phyloP scores from a whole-genome alignment of 2,329 filamentous ascomycete genomes.

The Fusarium mangiferae region DNA sequence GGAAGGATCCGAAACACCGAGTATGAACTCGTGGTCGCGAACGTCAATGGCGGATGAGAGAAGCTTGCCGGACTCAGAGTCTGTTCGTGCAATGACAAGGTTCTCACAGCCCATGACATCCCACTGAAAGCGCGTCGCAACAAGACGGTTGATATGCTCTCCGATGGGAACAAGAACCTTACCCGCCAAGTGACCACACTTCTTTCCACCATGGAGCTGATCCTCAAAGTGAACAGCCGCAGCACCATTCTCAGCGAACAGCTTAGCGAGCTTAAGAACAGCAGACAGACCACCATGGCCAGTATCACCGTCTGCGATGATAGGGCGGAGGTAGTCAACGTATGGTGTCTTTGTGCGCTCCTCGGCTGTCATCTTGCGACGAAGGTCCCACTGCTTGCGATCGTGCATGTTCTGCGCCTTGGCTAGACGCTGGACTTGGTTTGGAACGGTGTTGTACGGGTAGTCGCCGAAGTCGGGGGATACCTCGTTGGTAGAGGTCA shows the following conservation, averaged over 20 bases:
- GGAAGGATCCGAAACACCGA: constrained; percentile 80
- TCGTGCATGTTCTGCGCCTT: constrained; percentile 98
- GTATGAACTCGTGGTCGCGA: constrained; percentile 96
- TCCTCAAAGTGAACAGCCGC: constrained; percentile 98
- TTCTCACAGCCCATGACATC: constrained; percentile 98
- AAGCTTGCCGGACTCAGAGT: constrained; percentile 92
- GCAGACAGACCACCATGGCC: constrained; percentile 93
- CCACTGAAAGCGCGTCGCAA: constrained; percentile 95
- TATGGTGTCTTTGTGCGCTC: constrained; percentile 83
- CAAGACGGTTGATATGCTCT: constrained; percentile 95
- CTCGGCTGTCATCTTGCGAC: constrained; percentile 79
- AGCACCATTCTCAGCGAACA: constrained; percentile 96
- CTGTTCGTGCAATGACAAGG: constrained; percentile 91
- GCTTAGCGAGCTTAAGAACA: constrained; percentile 94
- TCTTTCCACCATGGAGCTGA: constrained; percentile 97
- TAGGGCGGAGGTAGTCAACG: constrained; percentile 91
- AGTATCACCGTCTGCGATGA: constrained; percentile 95
- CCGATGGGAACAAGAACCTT: constrained; percentile 94
- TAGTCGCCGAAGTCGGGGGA: constrained; percentile 98
- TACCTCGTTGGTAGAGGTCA: constrained; percentile 96
- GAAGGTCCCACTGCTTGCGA: constrained; percentile 89
- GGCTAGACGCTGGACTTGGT: constrained; percentile 94
- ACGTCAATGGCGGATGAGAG: constrained; percentile 92
- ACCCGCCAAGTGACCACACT: constrained; percentile 95
- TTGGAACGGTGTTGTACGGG: constrained; percentile 98